Percentiles rank a stretch among this genome's conserved stretches.
These are phyloP conservation scores for Pachyrhizus erosus DNA, from an alignment of 306 rosid genomes.

Conservation along the genomic window DNA sequence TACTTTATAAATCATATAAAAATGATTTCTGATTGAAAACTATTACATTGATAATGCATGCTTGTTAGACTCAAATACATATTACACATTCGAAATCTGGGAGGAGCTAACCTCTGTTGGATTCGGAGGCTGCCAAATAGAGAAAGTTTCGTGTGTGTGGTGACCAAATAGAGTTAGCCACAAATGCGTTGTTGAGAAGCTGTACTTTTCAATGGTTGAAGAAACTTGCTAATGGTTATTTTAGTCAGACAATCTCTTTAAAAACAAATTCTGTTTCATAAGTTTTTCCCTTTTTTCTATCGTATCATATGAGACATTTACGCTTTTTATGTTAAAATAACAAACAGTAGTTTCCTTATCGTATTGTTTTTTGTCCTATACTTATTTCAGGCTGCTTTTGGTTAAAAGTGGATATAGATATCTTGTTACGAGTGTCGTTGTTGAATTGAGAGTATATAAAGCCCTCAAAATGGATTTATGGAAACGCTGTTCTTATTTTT, in stretches of 20 bases:
- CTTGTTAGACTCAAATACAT: too few relatives aligned
- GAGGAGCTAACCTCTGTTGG: too few relatives aligned
- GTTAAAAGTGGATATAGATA: not conserved
- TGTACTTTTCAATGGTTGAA: too few relatives aligned
- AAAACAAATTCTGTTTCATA: not conserved
- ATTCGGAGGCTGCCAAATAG: too few relatives aligned
- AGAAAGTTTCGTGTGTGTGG: not conserved
- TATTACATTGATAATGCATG: too few relatives aligned
- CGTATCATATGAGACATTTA: not conserved
- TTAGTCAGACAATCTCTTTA: too few relatives aligned
- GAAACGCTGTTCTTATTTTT: not conserved
- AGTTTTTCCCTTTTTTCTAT: not conserved
- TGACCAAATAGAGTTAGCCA: not conserved
- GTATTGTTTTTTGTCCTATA: not conserved
- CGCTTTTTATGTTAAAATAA: not conserved
- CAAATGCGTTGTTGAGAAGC: not conserved
- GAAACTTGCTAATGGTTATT: too few relatives aligned
- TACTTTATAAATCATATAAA: too few relatives aligned
- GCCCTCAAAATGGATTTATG: not conserved
- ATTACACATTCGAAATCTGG: too few relatives aligned
- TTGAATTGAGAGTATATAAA: slow-evolving; percentile 10
- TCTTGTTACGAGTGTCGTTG: not conserved
- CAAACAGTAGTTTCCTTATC: not conserved
- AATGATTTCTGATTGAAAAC: too few relatives aligned
- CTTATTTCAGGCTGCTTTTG: not conserved